A percentile compares a stretch with the other conserved stretches of the same genome.
phyloP scores from a whole-genome alignment of 768 basidiomycete genomes.

The Naganishia vishniacii region DNA sequence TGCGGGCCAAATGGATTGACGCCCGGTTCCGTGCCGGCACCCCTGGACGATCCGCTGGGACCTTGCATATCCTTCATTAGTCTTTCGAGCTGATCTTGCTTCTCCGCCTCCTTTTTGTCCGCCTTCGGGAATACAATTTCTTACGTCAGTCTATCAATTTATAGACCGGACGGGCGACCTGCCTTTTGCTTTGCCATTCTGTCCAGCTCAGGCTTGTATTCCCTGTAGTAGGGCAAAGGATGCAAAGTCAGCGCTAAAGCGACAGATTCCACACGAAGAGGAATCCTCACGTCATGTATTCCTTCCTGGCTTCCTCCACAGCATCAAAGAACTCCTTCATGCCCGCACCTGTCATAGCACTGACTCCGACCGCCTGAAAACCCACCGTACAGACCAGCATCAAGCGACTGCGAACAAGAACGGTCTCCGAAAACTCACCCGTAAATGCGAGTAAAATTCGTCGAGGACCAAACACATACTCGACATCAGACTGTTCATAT shows the following conservation, averaged over 20 bases:
- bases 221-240: constrained; percentile 53
- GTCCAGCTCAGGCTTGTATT: constrained; percentile 84
- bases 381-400: too few relatives aligned
- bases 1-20: constrained; percentile 48
- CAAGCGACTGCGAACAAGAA: background rate
- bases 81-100: constrained; percentile 44
- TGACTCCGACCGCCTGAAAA: constrained; percentile 94
- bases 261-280: background rate
- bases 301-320: constrained; percentile 76
- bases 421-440: constrained; percentile 54
- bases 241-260: background rate
- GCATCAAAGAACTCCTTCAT: constrained; percentile 86
- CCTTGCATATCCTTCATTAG: constrained; percentile 49
- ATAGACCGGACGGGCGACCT: constrained; percentile 18
- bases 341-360: constrained; percentile 91
- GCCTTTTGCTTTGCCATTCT: constrained; percentile 54
- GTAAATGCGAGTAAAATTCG: constrained; percentile 94
- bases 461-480: constrained; percentile 97
- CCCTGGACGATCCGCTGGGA: constrained; percentile 16
- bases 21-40: constrained; percentile 22
- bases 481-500: constrained; percentile 98
- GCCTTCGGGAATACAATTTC: constrained; percentile 27
- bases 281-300: constrained; percentile 72
- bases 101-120: constrained; percentile 42
- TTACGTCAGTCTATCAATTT: too few relatives aligned